phyloP scores from a whole-genome alignment of 1,284 basidiomycete species.

The Rhizoctonia solani region DNA sequence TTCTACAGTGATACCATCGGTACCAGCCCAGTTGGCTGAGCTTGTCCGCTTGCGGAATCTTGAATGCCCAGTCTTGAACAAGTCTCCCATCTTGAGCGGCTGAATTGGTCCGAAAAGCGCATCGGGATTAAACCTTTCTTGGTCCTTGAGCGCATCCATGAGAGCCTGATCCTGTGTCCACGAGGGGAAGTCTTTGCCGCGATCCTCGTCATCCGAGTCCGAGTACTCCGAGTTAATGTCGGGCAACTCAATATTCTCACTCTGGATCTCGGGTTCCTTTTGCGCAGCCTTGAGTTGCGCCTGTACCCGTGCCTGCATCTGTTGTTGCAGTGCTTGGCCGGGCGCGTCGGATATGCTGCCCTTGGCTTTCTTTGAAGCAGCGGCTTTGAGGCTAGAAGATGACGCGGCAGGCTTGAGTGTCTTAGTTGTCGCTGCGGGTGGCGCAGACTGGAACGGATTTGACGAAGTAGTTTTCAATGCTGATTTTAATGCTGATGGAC shows the following conservation, averaged over 20 bases:
- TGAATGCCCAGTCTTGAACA: slow-evolving; percentile 60
- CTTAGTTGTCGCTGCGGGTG: slow-evolving; percentile 13
- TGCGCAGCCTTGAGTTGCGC: slow-evolving; percentile 52
- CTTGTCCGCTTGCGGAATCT: slow-evolving; percentile 84
- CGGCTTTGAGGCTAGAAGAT: slow-evolving; percentile 25
- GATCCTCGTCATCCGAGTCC: slow-evolving; percentile 87
- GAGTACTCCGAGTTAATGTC: slow-evolving; percentile 96
- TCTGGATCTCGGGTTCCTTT: slow-evolving; percentile 52
- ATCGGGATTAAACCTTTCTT: slow-evolving; percentile 87
- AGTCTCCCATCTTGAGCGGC: slow-evolving; percentile 46
- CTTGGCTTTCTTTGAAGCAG: slow-evolving; percentile 24
- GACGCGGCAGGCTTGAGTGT: slow-evolving; percentile 29
- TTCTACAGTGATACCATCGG: slow-evolving; percentile 77
- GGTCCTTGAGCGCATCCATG: slow-evolving; percentile 71
- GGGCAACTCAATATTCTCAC: slow-evolving; percentile 86
- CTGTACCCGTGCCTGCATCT: slow-evolving; percentile 45
- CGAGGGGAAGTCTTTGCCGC: slow-evolving; percentile 70
- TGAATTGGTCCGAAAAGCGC: slow-evolving; percentile 72
- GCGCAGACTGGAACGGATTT: slow-evolving; percentile 12
- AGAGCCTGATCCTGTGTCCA: slow-evolving; percentile 94
- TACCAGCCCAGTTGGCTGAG: slow-evolving; percentile 90
- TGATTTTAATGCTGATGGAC: slow-evolving; percentile 36
- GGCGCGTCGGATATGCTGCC: slow-evolving; percentile 45
- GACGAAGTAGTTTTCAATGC: slow-evolving; percentile 24
- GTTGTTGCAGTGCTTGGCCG: slow-evolving; percentile 60